Base-by-base conservation (phyloP, 371 early-diverging fungal species). In the Cokeromyces recurvatus region DNA sequence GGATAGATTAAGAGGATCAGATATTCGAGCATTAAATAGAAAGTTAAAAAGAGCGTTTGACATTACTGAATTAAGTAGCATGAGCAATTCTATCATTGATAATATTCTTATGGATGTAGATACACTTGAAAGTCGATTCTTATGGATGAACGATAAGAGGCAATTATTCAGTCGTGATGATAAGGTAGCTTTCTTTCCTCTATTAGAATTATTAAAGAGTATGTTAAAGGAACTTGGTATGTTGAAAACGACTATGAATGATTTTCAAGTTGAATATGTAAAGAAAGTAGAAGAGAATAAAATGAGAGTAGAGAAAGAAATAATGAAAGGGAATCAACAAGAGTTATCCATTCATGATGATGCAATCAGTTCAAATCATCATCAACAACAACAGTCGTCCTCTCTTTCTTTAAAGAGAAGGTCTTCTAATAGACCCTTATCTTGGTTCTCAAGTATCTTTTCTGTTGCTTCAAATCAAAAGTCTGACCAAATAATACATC, bases 1-100 rank as follows among this genome's bases (percentile, higher is more conserved):
- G 43, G 77, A 81, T 43, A 66, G 78, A 5, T 37, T 81, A 22
- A 51, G 68, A 15, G 69, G 67, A 3, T 77, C 82, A 0, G 81
- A 82, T 32, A 75, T 77, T 3, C 63, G 79, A 23, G 68, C 77
- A 12, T 43, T 83, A 27, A 85, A 82, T 35, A 66, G 85, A 16
- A 66, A 77, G 16, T 59, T 84, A 10, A 62, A 64, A 19, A 62
- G 84, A n/a, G 69, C 75, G 1, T 86, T 89, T 64, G 86, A 89
- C 51, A 76, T 89, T 32, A 63, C 74, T 2, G 85, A 85, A 24
- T 64, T 89, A 5, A 80, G 82, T n/a, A 70, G 73, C 20, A 76
- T 86, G 73, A 84, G 84, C 47, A 84, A 89, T 46, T 78, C 77
- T 19, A 80, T 89, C 15, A 78, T 89, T 21, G 79, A 82, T 12